phyloP scores from a whole-genome alignment of 108 stramenopile species.

The Hondaea fermentalgiana region DNA sequence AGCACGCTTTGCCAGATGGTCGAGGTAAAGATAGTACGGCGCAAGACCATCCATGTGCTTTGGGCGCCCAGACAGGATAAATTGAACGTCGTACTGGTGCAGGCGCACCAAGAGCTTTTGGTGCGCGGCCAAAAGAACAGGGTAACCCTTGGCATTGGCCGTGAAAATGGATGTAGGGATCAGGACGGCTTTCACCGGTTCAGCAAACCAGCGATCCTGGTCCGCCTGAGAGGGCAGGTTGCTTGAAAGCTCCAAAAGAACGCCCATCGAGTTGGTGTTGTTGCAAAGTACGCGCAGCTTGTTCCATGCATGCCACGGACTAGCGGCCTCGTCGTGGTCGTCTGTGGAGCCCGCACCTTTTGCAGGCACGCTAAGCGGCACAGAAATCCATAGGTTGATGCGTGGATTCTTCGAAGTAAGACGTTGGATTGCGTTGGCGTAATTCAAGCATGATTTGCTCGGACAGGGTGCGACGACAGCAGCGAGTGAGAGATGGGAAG shows the following conservation, averaged over 20 bases:
- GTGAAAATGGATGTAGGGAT: slow-evolving; percentile 41
- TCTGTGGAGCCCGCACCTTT: background rate
- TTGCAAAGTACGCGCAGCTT: slow-evolving; percentile 41
- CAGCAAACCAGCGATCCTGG: slow-evolving; percentile 47
- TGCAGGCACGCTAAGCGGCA: slow-evolving; percentile 22
- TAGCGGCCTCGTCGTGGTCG: background rate
- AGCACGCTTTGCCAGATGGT: slow-evolving; percentile 54
- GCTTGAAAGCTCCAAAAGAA: slow-evolving; percentile 40
- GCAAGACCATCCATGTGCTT: slow-evolving; percentile 28
- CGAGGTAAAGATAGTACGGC: slow-evolving; percentile 76
- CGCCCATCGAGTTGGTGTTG: slow-evolving; percentile 27
- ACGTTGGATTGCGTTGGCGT: slow-evolving; percentile 34
- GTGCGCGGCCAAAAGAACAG: slow-evolving; percentile 39
- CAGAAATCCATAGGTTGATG: slow-evolving; percentile 40
- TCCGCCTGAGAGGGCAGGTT: slow-evolving; percentile 31
- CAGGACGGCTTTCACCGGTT: slow-evolving; percentile 45
- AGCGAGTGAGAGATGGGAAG: slow-evolving; percentile 40
- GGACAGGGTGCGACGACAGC: slow-evolving; percentile 41
- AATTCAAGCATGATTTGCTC: slow-evolving; percentile 23
- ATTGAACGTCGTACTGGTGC: slow-evolving; percentile 19
- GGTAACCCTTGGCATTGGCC: slow-evolving; percentile 46
- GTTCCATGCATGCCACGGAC: slow-evolving; percentile 48
- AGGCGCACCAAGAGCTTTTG: slow-evolving; percentile 32
- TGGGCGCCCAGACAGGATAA: slow-evolving; percentile 37
- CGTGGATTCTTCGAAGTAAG: background rate